Conservation (phyloP, 148 eudicot genomes). For the Spergularia bocconei region DNA sequence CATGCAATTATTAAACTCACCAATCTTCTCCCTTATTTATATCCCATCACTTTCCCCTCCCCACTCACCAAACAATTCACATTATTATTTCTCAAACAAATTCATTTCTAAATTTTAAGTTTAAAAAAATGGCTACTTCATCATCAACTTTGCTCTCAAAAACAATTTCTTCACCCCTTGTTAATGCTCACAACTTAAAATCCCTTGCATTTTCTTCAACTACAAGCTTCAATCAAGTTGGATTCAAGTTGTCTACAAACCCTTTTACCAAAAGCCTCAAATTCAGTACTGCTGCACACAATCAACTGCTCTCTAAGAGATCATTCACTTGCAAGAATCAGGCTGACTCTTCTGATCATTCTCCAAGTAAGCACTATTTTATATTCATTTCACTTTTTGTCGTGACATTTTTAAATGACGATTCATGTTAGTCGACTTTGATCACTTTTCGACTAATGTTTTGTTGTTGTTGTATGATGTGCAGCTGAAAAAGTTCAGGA, state of each 20-base stretch:
- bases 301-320: background rate
- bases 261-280: slow-evolving; percentile 3
- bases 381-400: background rate
- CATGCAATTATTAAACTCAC: slow-evolving; percentile 2
- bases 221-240: background rate
- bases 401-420: no score
- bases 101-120: background rate
- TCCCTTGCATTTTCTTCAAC: slow-evolving; percentile 21
- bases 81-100: no score
- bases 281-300: background rate
- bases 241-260: background rate
- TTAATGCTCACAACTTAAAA: background rate
- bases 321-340: slow-evolving; percentile 26
- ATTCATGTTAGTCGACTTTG: no score
- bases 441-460: background rate
- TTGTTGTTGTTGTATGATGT: slow-evolving; percentile 2
- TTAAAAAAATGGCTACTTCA: background rate
- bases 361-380: slow-evolving; percentile 6
- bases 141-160: slow-evolving; percentile 22
- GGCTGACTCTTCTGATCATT: slow-evolving; percentile 11
- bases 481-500: slow-evolving; percentile 26
- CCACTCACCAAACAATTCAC: background rate
- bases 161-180: slow-evolving; percentile 12
- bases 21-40: slow-evolving; percentile 1
- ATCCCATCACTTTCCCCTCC: background rate